These are phyloP conservation scores for Zea mays DNA, from an alignment of 176 grass and related monocot genomes.

Conservation along the genomic window Zm-B73-REFERENCE-NAM-5.0 NC_050097.1:8726001-8726500, in stretches of 20 bases:
- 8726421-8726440: slow-evolving; percentile 17
- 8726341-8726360: slow-evolving; percentile 12
- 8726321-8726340: slow-evolving; percentile 36
- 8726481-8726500: slow-evolving; percentile 26
- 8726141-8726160: slow-evolving; percentile 23
- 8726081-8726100: background rate
- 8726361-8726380: slow-evolving; percentile 44
- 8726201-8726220: slow-evolving; percentile 97
- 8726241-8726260: slow-evolving; percentile 60
- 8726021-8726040: too few relatives aligned
- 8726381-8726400: background rate
- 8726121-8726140: slow-evolving; percentile 23
- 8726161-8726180: slow-evolving; percentile 48
- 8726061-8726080: background rate
- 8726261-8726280: slow-evolving; percentile 57
- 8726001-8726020: background rate
- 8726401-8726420: slow-evolving; percentile 12
- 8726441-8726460: slow-evolving; percentile 39
- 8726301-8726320: slow-evolving; percentile 41
- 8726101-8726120: slow-evolving; percentile 5
- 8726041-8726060: background rate
- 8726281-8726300: slow-evolving; percentile 53
- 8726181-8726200: slow-evolving; percentile 64
- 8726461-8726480: slow-evolving; percentile 25
- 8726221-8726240: slow-evolving; percentile 89